Conservation (phyloP, 345 rosid species). For the Gossypium anomalum region DNA sequence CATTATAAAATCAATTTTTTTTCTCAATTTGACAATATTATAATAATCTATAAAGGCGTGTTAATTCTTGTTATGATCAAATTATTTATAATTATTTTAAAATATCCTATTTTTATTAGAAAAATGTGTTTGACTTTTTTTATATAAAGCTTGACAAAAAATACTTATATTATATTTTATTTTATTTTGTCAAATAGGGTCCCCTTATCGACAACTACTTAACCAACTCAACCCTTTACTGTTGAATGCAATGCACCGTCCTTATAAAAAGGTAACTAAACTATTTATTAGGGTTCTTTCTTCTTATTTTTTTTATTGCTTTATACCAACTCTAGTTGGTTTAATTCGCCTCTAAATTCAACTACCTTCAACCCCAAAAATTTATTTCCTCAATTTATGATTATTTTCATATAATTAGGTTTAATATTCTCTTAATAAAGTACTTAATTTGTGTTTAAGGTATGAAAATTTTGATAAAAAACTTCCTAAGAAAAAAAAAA, state of each 20-base stretch:
- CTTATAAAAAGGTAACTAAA: too few relatives aligned
- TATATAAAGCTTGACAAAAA: too few relatives aligned
- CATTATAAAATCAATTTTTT: too few relatives aligned
- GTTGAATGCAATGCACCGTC: background rate
- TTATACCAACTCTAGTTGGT: background rate
- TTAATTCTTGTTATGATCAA: too few relatives aligned
- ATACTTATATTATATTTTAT: too few relatives aligned
- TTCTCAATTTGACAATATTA: too few relatives aligned
- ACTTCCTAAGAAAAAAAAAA: background rate
- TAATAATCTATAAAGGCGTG: too few relatives aligned
- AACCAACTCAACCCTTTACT: conserved; percentile 17
- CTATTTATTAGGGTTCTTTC: background rate
- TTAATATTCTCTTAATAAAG: background rate
- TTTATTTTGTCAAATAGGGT: background rate
- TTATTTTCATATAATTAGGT: background rate
- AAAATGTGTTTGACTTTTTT: too few relatives aligned
- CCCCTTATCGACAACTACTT: conserved; percentile 19
- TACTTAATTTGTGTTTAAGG: background rate
- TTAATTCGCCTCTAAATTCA: background rate
- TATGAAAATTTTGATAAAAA: background rate
- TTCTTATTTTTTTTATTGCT: background rate
- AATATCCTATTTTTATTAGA: too few relatives aligned
- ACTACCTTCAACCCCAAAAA: background rate
- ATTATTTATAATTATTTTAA: too few relatives aligned
- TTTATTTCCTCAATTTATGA: background rate